phyloP scores from a whole-genome alignment of 768 basidiomycete species.

The Agaricus sinodeliciosus region DNA sequence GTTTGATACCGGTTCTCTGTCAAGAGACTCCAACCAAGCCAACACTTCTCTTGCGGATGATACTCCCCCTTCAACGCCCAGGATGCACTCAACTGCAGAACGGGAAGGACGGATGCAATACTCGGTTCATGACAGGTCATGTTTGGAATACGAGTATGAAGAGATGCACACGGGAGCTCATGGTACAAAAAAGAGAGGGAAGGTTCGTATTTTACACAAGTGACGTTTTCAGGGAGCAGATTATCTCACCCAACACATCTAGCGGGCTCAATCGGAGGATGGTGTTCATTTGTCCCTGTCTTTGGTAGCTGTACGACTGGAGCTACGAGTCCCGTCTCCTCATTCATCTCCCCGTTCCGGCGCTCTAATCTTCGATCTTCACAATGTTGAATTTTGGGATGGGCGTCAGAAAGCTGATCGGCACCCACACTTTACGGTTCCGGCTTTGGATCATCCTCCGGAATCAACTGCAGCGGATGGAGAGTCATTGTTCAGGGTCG shows the following conservation, averaged over 20 bases:
- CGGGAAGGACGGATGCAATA: conserved; percentile 35
- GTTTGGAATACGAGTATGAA: conserved; percentile 44
- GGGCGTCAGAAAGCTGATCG: conserved; percentile 12
- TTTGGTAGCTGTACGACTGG: conserved; percentile 55
- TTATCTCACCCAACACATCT: background rate
- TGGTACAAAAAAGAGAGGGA: background rate
- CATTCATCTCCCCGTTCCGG: conserved; percentile 53
- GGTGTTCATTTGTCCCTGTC: conserved; percentile 21
- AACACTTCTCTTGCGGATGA: conserved; percentile 14
- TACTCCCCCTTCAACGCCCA: conserved; percentile 33
- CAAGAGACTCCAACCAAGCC: background rate
- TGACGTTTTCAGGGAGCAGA: background rate
- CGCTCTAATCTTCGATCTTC: conserved; percentile 56
- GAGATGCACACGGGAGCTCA: conserved; percentile 1
- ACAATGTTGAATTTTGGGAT: conserved; percentile 30
- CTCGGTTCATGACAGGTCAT: conserved; percentile 52
- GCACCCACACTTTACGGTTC: conserved; percentile 22
- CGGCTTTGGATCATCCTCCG: background rate
- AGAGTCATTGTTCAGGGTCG: conserved; percentile 14
- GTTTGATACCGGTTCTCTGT: background rate
- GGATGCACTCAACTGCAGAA: conserved; percentile 26
- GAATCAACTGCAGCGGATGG: background rate
- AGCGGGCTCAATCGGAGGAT: background rate
- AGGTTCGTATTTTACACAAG: background rate
- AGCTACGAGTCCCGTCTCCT: conserved; percentile 64